These are phyloP conservation scores for Trifolium fragiferum DNA, from an alignment of 306 rosid species.

Conservation along the genomic window DNA sequence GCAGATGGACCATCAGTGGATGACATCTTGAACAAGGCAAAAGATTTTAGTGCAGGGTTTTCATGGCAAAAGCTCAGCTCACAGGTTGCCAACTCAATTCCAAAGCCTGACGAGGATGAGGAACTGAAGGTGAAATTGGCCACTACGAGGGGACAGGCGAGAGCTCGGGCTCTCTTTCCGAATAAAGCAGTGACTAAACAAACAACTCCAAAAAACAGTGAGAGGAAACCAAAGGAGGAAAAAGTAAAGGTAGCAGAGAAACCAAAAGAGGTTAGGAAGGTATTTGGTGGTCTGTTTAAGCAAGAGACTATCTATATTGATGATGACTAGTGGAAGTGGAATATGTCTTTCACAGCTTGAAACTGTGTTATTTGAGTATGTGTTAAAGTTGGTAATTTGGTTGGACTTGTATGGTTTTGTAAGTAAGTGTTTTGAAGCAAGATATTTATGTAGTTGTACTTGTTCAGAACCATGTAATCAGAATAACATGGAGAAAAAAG, in stretches of 20 bases:
- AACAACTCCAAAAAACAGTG: conserved; percentile 34
- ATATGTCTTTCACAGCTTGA: conserved; percentile 28
- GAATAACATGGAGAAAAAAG: not conserved
- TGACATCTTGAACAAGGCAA: conserved; percentile 67
- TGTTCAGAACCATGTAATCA: conserved; percentile 40
- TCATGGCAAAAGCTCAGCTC: conserved; percentile 79
- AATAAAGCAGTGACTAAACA: conserved; percentile 66
- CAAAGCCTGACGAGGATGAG: conserved; percentile 57
- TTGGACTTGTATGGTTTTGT: conserved; percentile 40
- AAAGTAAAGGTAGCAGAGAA: conserved; percentile 43
- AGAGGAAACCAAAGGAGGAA: conserved; percentile 52
- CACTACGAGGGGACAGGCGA: conserved; percentile 88
- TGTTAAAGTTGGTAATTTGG: conserved; percentile 42
- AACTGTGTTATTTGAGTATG: conserved; percentile 35
- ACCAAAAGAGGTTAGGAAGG: conserved; percentile 71
- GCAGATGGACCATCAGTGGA: conserved; percentile 64
- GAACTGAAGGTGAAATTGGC: conserved; percentile 69
- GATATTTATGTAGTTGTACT: conserved; percentile 40
- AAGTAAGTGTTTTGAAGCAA: conserved; percentile 47
- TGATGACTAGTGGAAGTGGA: conserved; percentile 69
- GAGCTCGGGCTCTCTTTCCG: conserved; percentile 65
- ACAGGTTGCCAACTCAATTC: conserved; percentile 60
- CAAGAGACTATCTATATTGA: conserved; percentile 94
- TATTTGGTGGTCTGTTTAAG: conserved; percentile 87
- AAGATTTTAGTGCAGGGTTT: conserved; percentile 65